Percentiles rank a stretch among this genome's conserved stretches.
Conservation (phyloP, 352 stramenopile species). For the Globisporangium acanthophoron region DNA sequence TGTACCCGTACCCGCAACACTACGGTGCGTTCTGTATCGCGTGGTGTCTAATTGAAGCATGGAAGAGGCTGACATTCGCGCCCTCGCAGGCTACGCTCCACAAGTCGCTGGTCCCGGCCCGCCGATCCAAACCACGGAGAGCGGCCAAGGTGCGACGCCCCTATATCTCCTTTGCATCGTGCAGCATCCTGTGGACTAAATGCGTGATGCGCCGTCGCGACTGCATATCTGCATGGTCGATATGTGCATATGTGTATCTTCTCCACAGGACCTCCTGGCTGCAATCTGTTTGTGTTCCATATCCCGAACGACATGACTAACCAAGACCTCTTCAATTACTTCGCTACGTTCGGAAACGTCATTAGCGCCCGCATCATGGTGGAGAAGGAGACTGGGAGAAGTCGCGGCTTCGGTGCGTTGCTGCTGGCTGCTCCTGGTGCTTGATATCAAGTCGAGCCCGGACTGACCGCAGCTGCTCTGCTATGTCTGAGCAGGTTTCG, state of each 20-base stretch:
- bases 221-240: conserved; percentile 36
- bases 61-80: neutral
- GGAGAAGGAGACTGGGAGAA: conserved; percentile 94
- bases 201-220: conserved; percentile 22
- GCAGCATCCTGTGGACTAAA: conserved; percentile 43
- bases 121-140: conserved; percentile 87
- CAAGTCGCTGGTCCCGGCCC: conserved; percentile 79
- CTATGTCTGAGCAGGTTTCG: conserved; percentile 78
- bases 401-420: conserved; percentile 89
- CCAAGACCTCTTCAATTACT: conserved; percentile 96
- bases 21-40: conserved; percentile 40
- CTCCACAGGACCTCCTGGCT: conserved; percentile 87
- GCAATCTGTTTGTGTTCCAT: conserved; percentile 98
- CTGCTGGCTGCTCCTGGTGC: neutral
- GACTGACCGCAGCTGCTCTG: neutral
- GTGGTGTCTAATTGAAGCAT: no score
- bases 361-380: conserved; percentile 96
- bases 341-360: conserved; percentile 93
- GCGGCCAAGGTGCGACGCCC: conserved; percentile 67
- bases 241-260: conserved; percentile 33
- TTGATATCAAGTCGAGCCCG: neutral
- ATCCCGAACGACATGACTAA: conserved; percentile 98
- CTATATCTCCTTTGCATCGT: conserved; percentile 3
- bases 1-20: conserved; percentile 82
- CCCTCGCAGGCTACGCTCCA: conserved; percentile 59